These are phyloP conservation scores for Verruconis gallopava DNA, from an alignment of 2,329 filamentous ascomycete genomes.

Conservation along the genomic window DNA sequence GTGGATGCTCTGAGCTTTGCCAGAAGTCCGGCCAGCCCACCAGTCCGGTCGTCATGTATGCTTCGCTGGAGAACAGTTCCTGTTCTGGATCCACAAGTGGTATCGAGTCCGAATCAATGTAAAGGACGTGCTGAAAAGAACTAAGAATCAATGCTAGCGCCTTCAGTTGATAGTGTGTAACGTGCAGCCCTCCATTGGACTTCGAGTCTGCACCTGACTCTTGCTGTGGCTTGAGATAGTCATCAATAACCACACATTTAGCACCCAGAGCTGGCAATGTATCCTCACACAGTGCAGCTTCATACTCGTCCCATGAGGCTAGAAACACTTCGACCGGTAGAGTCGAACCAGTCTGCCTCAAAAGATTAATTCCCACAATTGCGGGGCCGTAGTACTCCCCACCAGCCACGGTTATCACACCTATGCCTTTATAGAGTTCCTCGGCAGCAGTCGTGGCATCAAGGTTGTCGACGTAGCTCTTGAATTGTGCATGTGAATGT, in stretches of 20 bases:
- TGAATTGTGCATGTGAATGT: conserved; percentile 1
- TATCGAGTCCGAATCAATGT: conserved; percentile 36
- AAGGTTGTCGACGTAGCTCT: conserved; percentile 2
- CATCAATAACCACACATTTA: conserved; percentile 30
- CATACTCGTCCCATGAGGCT: conserved; percentile 27
- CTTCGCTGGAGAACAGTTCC: conserved; percentile 10
- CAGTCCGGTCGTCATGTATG: conserved; percentile 29
- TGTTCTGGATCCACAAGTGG: conserved; percentile 26
- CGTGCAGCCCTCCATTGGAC: too few species aligned
- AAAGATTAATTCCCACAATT: conserved; percentile 32
- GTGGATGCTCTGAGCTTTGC: conserved; percentile 25
- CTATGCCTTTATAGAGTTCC: conserved; percentile 14
- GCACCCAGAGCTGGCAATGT: conserved; percentile 30
- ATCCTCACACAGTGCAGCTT: conserved; percentile 28
- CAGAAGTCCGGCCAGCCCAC: conserved; percentile 38
- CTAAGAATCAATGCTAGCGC: conserved; percentile 36
- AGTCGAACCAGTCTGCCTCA: conserved; percentile 29
- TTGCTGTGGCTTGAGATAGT: conserved; percentile 18
- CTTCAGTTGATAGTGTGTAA: conserved; percentile 40
- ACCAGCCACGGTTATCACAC: conserved; percentile 30
- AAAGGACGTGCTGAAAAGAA: conserved; percentile 36
- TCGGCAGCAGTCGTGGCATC: conserved; percentile 4
- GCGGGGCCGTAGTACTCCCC: conserved; percentile 30
- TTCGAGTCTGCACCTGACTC: too few species aligned
- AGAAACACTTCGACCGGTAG: conserved; percentile 35